Conservation (phyloP, 345 rosid genomes). For the Cochlearia excelsa region DNA sequence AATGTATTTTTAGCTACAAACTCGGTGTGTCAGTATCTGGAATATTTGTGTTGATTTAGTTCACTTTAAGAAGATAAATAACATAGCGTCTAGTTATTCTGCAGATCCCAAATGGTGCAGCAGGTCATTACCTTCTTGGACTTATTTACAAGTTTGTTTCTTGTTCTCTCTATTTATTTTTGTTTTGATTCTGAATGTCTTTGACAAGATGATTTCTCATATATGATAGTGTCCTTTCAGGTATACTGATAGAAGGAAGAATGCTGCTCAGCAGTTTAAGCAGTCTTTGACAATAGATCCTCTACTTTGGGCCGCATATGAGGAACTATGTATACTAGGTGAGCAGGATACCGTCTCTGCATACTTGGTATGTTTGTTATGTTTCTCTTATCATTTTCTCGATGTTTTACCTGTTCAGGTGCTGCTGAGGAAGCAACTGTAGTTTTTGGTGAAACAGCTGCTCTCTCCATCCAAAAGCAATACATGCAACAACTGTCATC, state of each 20-base stretch:
- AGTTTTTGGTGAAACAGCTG: conserved; percentile 89
- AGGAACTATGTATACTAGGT: conserved; percentile 93
- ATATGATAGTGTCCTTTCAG: conserved; percentile 40
- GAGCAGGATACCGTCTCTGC: conserved; percentile 25
- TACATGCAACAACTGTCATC: conserved; percentile 49
- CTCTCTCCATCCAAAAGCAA: conserved; percentile 79
- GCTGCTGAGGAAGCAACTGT: conserved; percentile 88
- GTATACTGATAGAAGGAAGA: conserved; percentile 89
- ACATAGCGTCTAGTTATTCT: conserved; percentile 19
- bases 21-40: conserved; percentile 14
- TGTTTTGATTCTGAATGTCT: conserved; percentile 15
- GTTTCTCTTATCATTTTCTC: conserved; percentile 16
- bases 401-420: conserved; percentile 41
- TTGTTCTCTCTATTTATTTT: conserved; percentile 11
- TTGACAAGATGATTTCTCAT: conserved; percentile 19
- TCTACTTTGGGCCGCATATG: conserved; percentile 90
- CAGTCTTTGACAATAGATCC: conserved; percentile 86
- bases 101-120: conserved; percentile 95
- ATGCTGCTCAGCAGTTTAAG: conserved; percentile 75
- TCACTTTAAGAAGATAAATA: neutral
- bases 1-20: conserved; percentile 9
- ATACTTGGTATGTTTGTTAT: conserved; percentile 6
- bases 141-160: conserved; percentile 77
- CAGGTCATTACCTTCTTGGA: conserved; percentile 98
- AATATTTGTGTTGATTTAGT: neutral